Base-by-base conservation (phyloP, 2,329 filamentous ascomycete species). In the Penicillium sp. region DNA sequence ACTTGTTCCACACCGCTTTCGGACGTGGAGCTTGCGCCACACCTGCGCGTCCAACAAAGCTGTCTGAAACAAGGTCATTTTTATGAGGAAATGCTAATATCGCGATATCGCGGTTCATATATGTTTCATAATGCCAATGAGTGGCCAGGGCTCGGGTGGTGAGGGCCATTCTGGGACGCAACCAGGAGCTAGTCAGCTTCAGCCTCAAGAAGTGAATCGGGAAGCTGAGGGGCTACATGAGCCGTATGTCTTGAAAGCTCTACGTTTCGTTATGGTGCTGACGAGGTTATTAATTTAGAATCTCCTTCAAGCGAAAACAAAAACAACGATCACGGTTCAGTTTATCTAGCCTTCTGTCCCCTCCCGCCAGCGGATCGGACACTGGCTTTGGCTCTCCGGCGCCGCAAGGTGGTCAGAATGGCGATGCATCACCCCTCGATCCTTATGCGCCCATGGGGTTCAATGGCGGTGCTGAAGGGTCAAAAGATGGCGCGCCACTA, bases 231-330 rank as follows among this genome's bases (percentile, higher is more conserved):
- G 64, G 50, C 59, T 72, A 45, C 57, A 64, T 57, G 71, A 75
- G 43, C 73, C 70, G 74, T 77, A 60, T 61, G 71, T 60, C 30
- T 42, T 48, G 26, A 43, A 19, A 14, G 40, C n/a, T 51, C 10
- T 8, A 37, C 42, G 35, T 22, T 53, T 22, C 8, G 37, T 19
- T 38, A 12, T 50, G 16, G 28, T 37, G 19, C 60, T 61, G 19
- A 65, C 43, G 19, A 28, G 12, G 4, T 25, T 6, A 1, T 28
- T 17, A 38, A 33, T 46, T 11, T 52, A 77, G 75, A 14, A 72
- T 77, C 28, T 69, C 75, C 8, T 77, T 77, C 58, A 77, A 77
- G 57, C 73, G 72, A 56, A 78, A 77, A 64, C 71, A 70, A 57
- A 77, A 74, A 56, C 69, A 67, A 49, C 68, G 67, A 31, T 69